Conservation (phyloP, 192 early-diverging fungal species). For the Coemansia sp. region DNA sequence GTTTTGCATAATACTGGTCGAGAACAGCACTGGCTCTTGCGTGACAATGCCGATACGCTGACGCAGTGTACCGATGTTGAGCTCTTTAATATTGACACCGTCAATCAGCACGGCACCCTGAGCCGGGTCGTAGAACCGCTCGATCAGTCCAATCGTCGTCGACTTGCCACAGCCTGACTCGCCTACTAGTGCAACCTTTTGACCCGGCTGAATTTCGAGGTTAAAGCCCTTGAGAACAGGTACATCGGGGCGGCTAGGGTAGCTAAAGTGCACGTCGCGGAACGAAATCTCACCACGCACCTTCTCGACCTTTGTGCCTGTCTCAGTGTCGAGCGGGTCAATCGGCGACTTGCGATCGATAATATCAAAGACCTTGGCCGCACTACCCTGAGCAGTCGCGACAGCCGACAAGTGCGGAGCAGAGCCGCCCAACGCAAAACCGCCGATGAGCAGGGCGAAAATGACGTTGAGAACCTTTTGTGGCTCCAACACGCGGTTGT, state of each 20-base stretch:
- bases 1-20: too few species aligned
- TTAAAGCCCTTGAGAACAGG: slow-evolving; percentile 75
- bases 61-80: too few species aligned
- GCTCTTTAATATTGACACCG: too few species aligned
- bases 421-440: slow-evolving; percentile 66
- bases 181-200: slow-evolving; percentile 89
- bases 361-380: slow-evolving; percentile 73
- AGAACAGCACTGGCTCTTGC: too few species aligned
- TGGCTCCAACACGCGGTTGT: background rate
- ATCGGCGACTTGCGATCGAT: slow-evolving; percentile 84
- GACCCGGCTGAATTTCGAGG: slow-evolving; percentile 74
- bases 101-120: too few species aligned
- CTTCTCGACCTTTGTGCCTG: slow-evolving; percentile 41
- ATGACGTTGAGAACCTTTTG: slow-evolving; percentile 77
- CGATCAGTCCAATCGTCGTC: too few species aligned
- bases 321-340: slow-evolving; percentile 56
- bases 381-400: slow-evolving; percentile 75
- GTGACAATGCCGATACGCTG: too few species aligned
- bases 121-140: too few species aligned
- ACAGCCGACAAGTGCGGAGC: slow-evolving; percentile 74
- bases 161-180: slow-evolving; percentile 64
- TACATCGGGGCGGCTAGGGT: slow-evolving; percentile 83
- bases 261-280: slow-evolving; percentile 78
- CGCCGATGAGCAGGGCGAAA: slow-evolving; percentile 83
- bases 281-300: slow-evolving; percentile 73